These are phyloP conservation scores for Colletotrichum salicis DNA, from an alignment of 2,329 filamentous ascomycete genomes.

Conservation along the genomic window DNA sequence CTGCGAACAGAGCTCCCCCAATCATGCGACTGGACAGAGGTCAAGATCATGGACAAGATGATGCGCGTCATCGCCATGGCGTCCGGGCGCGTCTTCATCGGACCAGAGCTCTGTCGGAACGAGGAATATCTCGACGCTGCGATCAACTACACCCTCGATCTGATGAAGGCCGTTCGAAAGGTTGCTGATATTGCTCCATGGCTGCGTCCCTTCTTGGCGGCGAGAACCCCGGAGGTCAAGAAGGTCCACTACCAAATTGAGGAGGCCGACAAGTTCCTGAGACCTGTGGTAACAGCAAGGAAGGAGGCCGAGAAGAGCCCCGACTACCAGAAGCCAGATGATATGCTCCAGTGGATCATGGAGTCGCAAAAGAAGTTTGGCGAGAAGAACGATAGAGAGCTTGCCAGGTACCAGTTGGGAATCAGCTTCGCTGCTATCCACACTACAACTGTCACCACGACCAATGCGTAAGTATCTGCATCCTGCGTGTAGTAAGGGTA, in stretches of 20 bases:
- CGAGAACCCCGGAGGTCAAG: slow-evolving; percentile 47
- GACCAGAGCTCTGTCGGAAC: slow-evolving; percentile 55
- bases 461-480: slow-evolving; percentile 50
- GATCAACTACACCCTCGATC: slow-evolving; percentile 59
- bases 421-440: slow-evolving; percentile 63
- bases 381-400: slow-evolving; percentile 44
- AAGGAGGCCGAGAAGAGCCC: slow-evolving; percentile 30
- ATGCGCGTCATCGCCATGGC: slow-evolving; percentile 58
- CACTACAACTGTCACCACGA: slow-evolving; percentile 57
- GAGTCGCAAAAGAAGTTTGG: slow-evolving; percentile 49
- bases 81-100: slow-evolving; percentile 59
- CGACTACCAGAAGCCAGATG: slow-evolving; percentile 49
- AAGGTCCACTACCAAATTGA: slow-evolving; percentile 44
- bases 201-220: slow-evolving; percentile 47
- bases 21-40: slow-evolving; percentile 51
- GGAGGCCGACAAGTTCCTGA: slow-evolving; percentile 48
- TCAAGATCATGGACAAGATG: slow-evolving; percentile 53
- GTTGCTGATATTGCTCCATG: slow-evolving; percentile 41
- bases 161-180: slow-evolving; percentile 49
- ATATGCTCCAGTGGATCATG: slow-evolving; percentile 60
- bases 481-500: accelerated
- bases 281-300: slow-evolving; percentile 48
- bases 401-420: slow-evolving; percentile 54
- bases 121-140: slow-evolving; percentile 57
- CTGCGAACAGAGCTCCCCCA: slow-evolving; percentile 48